Evolutionary conservation across 257 asterid genomes (phyloP).

Genomic region (Plectranthus barbatus): DNA sequence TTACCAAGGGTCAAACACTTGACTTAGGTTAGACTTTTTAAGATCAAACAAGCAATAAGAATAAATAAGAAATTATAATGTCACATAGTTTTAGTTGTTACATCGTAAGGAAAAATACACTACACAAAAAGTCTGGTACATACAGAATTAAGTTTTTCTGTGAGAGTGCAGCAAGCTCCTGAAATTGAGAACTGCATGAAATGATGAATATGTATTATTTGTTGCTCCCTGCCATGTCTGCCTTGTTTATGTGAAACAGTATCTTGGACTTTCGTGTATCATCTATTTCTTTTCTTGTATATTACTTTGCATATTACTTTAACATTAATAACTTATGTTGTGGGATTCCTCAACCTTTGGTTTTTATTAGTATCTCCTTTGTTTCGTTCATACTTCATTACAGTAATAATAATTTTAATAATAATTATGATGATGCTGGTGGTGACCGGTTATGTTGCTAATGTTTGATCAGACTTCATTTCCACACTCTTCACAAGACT

Average conservation of each 20-base stretch:
- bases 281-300: not conserved
- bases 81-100: no score
- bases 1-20: conserved; percentile 32
- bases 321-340: not conserved
- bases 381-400: not conserved
- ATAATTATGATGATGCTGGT: not conserved
- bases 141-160: not conserved
- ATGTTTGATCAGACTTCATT: conserved; percentile 1
- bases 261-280: not conserved
- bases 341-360: not conserved
- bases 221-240: not conserved
- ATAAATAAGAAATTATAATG: no score
- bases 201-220: not conserved
- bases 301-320: not conserved
- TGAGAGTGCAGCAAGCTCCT: not conserved
- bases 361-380: not conserved
- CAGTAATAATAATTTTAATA: not conserved
- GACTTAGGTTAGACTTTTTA: no score
- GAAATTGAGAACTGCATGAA: not conserved
- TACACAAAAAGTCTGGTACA: no score
- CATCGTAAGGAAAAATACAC: no score
- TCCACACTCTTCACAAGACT: not conserved
- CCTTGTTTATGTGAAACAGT: not conserved
- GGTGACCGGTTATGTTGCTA: not conserved
- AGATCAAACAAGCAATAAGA: no score